A percentile compares a stretch with the other conserved stretches of the same genome.
These are phyloP conservation scores for Syzygium malaccense DNA, from an alignment of 441 rosid species.

Conservation along the genomic window DNA sequence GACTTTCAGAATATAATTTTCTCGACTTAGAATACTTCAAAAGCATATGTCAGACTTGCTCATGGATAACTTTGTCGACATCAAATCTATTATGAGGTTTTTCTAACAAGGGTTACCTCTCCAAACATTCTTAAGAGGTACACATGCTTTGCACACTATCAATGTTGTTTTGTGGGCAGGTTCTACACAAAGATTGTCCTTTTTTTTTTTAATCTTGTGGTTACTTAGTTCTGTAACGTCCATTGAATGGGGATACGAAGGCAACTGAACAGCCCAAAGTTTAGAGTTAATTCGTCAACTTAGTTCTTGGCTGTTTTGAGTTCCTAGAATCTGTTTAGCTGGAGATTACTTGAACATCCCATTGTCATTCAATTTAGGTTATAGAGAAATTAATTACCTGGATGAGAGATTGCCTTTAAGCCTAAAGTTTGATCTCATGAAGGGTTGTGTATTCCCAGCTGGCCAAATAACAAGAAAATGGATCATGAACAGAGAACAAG, in stretches of 20 bases:
- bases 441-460: background rate
- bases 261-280: background rate
- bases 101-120: too few relatives aligned
- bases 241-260: background rate
- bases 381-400: background rate
- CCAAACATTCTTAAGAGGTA: too few relatives aligned
- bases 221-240: background rate
- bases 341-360: background rate
- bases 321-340: background rate
- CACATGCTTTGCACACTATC: background rate
- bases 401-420: background rate
- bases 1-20: too few relatives aligned
- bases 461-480: background rate
- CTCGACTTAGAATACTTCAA: too few relatives aligned
- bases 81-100: too few relatives aligned
- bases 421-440: background rate
- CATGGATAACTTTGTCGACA: too few relatives aligned
- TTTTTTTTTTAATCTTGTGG: background rate
- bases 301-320: background rate
- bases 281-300: background rate
- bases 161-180: background rate
- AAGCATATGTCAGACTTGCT: too few relatives aligned
- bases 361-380: background rate
- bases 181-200: background rate
- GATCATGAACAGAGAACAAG: background rate